A percentile compares a stretch with the other conserved stretches of the same genome.
These are phyloP conservation scores for Ophiosphaerella korrae DNA, from an alignment of 2,329 filamentous ascomycete genomes.

Conservation along the genomic window DNA sequence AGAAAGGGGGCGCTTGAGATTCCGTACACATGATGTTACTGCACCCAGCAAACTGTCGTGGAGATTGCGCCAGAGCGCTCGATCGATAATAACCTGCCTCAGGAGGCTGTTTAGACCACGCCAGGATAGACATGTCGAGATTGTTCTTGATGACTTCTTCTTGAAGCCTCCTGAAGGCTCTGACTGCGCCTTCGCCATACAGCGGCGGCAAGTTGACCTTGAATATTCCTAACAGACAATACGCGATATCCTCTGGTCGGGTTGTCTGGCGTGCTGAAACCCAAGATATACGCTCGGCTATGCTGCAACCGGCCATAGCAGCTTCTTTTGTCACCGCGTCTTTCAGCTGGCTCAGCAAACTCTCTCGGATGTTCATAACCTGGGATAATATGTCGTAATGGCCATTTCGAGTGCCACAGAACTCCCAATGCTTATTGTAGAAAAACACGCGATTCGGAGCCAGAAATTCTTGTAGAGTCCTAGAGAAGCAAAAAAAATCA, in stretches of 20 bases:
- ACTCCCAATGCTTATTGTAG: constrained; percentile 11
- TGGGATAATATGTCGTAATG: background rate
- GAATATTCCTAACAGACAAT: constrained; percentile 27
- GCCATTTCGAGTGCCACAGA: constrained; percentile 5
- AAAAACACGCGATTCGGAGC: constrained; percentile 21
- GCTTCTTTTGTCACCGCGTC: no score
- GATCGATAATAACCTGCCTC: no score
- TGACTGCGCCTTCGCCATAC: constrained; percentile 22
- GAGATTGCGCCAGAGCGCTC: no score
- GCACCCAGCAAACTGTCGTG: no score
- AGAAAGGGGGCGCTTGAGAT: background rate
- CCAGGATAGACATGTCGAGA: no score
- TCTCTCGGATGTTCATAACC: constrained; percentile 8
- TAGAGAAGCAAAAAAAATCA: background rate
- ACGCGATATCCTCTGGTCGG: constrained; percentile 26
- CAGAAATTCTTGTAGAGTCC: constrained; percentile 26
- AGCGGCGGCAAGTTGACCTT: constrained; percentile 24
- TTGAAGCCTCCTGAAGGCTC: constrained; percentile 21
- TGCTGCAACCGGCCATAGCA: constrained; percentile 6
- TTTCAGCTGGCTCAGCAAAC: constrained; percentile 4
- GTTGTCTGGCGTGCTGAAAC: constrained; percentile 19
- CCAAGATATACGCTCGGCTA: constrained; percentile 29
- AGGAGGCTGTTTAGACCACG: no score
- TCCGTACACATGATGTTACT: no score
- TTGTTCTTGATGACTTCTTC: constrained; percentile 30